phyloP scores from a whole-genome alignment of 371 early-diverging fungal species.

The Saksenaea oblongispora region DNA sequence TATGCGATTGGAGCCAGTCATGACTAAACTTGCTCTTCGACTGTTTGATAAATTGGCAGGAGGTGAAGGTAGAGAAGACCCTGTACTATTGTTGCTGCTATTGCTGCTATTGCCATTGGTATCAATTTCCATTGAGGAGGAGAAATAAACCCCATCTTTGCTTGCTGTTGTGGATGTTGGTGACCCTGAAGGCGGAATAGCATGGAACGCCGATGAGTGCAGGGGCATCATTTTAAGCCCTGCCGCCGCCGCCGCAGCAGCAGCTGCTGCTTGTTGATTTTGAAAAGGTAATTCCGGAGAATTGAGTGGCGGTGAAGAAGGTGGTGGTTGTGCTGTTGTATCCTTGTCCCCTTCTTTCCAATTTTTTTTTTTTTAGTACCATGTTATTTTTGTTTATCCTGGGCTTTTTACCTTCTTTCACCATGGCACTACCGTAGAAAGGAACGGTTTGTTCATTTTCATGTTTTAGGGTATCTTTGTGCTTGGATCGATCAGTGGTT shows the following conservation, averaged over 20 bases:
- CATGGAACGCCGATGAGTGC: constrained; percentile 4
- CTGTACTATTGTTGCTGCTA: not conserved
- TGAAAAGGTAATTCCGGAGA: not conserved
- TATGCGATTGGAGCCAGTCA: not conserved
- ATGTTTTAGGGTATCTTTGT: constrained; percentile 1
- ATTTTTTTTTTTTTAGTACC: not conserved
- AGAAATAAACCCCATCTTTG: not conserved
- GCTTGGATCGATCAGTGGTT: not conserved
- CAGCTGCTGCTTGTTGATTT: not conserved
- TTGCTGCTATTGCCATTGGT: not conserved
- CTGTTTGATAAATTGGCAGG: not conserved
- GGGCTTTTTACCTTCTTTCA: not conserved
- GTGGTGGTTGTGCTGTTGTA: not conserved
- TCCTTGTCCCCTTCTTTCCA: not conserved
- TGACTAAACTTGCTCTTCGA: not conserved
- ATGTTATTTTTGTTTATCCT: not conserved
- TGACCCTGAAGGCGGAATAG: not conserved
- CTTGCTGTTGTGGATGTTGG: not conserved
- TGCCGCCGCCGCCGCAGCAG: not conserved
- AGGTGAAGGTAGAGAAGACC: not conserved
- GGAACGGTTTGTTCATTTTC: not conserved
- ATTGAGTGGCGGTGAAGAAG: not conserved
- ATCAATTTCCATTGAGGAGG: not conserved
- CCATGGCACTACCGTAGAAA: not conserved
- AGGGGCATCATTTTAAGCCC: not conserved